These are phyloP conservation scores for Choiromyces venosus DNA, from an alignment of 495 filamentous ascomycete species.

Conservation along the genomic window DNA sequence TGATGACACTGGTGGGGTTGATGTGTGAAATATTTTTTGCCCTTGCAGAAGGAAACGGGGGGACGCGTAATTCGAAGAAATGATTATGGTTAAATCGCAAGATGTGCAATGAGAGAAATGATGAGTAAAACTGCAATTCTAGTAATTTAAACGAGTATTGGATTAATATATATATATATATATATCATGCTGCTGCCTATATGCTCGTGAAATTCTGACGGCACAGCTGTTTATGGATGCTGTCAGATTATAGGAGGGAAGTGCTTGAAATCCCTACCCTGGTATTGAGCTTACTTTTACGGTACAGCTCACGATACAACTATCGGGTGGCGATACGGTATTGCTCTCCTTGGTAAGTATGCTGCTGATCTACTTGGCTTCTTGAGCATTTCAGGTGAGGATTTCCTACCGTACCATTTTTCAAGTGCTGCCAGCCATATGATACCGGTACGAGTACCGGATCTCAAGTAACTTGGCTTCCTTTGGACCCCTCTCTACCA, in stretches of 20 bases:
- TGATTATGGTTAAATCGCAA: background rate
- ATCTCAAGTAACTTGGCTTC: no score
- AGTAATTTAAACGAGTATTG: background rate
- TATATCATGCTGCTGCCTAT: no score
- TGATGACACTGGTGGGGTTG: constrained; percentile 5
- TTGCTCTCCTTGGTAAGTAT: no score
- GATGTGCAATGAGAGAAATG: background rate
- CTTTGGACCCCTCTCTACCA: background rate
- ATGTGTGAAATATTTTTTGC: background rate
- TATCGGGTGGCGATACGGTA: no score
- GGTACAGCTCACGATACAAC: background rate
- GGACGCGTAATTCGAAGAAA: background rate
- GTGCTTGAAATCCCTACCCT: no score
- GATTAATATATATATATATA: background rate
- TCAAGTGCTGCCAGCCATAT: no score
- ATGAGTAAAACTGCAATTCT: background rate
- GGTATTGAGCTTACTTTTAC: no score
- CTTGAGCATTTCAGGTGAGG: background rate
- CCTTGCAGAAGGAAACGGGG: background rate
- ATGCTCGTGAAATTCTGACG: background rate
- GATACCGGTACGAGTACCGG: no score
- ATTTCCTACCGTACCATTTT: background rate
- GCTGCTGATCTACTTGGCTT: no score
- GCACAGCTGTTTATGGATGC: no score
- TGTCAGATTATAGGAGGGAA: no score